phyloP scores from a whole-genome alignment of 1,139 yeast genomes.

The Suhomyces taliae region DNA sequence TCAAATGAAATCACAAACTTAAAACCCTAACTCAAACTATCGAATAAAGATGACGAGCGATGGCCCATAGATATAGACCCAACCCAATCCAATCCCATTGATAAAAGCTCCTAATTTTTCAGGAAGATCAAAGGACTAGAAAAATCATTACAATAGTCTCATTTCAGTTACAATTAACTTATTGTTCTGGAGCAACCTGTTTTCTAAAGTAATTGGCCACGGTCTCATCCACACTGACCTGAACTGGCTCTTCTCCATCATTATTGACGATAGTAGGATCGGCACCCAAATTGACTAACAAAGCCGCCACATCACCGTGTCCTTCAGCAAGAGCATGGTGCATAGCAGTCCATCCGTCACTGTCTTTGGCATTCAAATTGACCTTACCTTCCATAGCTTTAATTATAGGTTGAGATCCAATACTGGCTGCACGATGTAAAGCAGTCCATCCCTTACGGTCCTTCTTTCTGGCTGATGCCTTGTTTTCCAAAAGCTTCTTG shows the following conservation, averaged over 20 bases:
- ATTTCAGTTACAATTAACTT: background rate
- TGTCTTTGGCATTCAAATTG: conserved; percentile 69
- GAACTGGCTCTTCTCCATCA: conserved; percentile 58
- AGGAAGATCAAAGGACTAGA: no score
- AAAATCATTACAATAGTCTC: no score
- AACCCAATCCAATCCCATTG: no score
- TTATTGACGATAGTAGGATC: conserved; percentile 48
- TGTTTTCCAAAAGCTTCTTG: conserved; percentile 48
- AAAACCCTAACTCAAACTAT: no score
- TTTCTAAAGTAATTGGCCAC: conserved; percentile 44
- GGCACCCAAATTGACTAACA: conserved; percentile 66
- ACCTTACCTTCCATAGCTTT: conserved; percentile 52
- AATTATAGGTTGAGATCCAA: conserved; percentile 62
- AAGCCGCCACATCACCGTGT: conserved; percentile 71
- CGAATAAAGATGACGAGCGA: no score
- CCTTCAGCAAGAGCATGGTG: conserved; percentile 95
- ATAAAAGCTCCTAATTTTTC: no score
- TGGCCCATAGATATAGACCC: no score
- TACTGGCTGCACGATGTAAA: conserved; percentile 81
- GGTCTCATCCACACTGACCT: conserved; percentile 63
- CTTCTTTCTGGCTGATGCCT: conserved; percentile 62
- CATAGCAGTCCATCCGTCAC: conserved; percentile 79
- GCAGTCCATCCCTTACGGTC: conserved; percentile 70
- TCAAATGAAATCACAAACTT: no score
- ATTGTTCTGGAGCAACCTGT: conserved; percentile 2